phyloP scores from a whole-genome alignment of 495 filamentous ascomycete genomes.

The Haplographium delicatum region DNA sequence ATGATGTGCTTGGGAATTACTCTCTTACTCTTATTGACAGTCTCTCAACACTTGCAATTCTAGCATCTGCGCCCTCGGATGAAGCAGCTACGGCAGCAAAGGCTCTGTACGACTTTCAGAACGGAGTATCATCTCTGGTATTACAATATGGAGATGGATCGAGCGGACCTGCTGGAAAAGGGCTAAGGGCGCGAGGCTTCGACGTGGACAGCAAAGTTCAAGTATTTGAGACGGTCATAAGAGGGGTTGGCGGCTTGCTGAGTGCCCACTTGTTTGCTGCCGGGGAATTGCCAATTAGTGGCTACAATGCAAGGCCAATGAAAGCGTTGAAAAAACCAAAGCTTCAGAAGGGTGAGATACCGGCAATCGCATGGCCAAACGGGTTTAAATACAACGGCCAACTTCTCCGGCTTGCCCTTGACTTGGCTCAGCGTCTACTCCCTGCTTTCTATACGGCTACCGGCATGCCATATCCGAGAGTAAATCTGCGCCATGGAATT shows the following conservation, averaged over 20 bases:
- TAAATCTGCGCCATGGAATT: conserved; percentile 88
- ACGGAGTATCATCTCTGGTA: conserved; percentile 73
- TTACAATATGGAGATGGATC: conserved; percentile 82
- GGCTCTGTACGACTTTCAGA: conserved; percentile 70
- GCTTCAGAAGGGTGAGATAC: conserved; percentile 19
- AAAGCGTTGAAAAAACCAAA: conserved; percentile 11
- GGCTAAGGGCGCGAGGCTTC: conserved; percentile 74
- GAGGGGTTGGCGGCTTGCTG: conserved; percentile 84
- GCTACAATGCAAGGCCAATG: conserved; percentile 54
- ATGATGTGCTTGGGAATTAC: conserved; percentile 95
- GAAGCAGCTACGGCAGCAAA: conserved; percentile 46
- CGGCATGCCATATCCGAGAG: conserved; percentile 88
- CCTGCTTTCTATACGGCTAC: conserved; percentile 87
- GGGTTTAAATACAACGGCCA: conserved; percentile 87
- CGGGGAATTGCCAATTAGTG: conserved; percentile 77
- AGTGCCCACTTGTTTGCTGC: conserved; percentile 92
- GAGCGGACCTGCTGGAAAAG: conserved; percentile 61
- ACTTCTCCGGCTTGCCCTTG: conserved; percentile 75
- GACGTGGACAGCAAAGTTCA: conserved; percentile 97
- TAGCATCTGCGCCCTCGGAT: conserved; percentile 63
- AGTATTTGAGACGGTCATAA: conserved; percentile 95
- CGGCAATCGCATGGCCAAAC: conserved; percentile 60
- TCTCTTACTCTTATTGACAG: conserved; percentile 94
- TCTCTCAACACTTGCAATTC: conserved; percentile 84
- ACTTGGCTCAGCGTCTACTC: conserved; percentile 75